A percentile compares a stretch with the other conserved stretches of the same genome.
Evolutionary conservation across 23 red algal genomes (phyloP).

Genomic region (Gracilariopsis chorda): DNA sequence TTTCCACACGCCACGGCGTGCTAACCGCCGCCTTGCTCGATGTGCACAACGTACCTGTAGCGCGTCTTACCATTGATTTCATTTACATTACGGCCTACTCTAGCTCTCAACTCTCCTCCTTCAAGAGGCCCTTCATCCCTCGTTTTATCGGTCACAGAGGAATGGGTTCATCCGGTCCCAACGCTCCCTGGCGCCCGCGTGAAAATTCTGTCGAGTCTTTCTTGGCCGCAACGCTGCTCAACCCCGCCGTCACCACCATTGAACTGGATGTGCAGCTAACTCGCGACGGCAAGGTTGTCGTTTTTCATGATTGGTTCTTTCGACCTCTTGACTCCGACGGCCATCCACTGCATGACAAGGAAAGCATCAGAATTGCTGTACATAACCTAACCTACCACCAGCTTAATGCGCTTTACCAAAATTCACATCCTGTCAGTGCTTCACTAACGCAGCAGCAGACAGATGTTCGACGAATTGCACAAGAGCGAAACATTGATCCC

Average conservation of each 20-base stretch:
- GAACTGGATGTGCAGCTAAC: slow-evolving; percentile 96
- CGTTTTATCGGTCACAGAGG: slow-evolving; percentile 88
- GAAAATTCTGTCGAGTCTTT: slow-evolving; percentile 92
- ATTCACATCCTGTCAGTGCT: not conserved
- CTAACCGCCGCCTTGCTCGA: not conserved
- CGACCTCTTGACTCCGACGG: slow-evolving; percentile 27
- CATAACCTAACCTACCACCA: slow-evolving; percentile 25
- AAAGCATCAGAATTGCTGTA: not conserved
- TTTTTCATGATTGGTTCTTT: slow-evolving; percentile 91
- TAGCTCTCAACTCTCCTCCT: not conserved
- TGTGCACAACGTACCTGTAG: not conserved
- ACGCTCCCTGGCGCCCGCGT: slow-evolving; percentile 39
- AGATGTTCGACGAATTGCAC: not conserved
- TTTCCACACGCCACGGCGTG: not conserved
- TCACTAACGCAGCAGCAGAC: not conserved
- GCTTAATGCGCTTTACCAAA: not conserved
- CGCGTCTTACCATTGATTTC: not conserved
- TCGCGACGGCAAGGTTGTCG: slow-evolving; percentile 67
- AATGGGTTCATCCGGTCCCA: slow-evolving; percentile 56
- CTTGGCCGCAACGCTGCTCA: slow-evolving; percentile 59
- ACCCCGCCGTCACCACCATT: slow-evolving; percentile 42
- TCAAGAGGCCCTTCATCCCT: not conserved
- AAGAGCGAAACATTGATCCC: not conserved
- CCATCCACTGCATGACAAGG: not conserved
- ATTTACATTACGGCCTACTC: not conserved